Evolutionary conservation across 1,284 basidiomycete species (phyloP), one percentile per base, ranked within the genome.

Genomic region (Apiotrichum sp.): DNA sequence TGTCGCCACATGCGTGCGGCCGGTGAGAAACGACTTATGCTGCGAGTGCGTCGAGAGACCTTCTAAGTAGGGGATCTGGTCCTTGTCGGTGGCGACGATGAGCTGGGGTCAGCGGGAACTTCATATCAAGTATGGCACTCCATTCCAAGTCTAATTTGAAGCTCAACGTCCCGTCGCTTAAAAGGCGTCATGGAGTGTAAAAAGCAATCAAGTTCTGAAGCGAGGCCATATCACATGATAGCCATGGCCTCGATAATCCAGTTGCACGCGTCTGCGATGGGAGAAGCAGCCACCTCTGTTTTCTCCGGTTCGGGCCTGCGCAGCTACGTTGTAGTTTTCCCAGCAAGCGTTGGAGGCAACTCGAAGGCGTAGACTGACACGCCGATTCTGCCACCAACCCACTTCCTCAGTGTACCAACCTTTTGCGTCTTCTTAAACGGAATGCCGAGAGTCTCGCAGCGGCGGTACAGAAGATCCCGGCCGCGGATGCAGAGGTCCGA

Each of bases 401-500:
- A 29, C 29, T 29, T 29, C 29, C 29, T 3, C 3, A 22, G 22
- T 29, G 3, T 29, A 52, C 63, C 11, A 33, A 80, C 79, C 67
- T 98, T 98, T 38, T 92, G 89, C 0, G 85, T 84, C 72, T 87
- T 87, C 48, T 81, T 80, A 71, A 84, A 79, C 0, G 86, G 85
- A 40, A 98, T 83, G 34, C 79, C 78, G 57, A 86, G 74, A n/a
- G 75, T 65, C 47, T 80, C 65, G 74, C 92, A 96, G 44, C 85
- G 83, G 34, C 85, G 78, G 71, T 98, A 98, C 60, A 98, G 81
- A 60, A 97, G 77, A 50, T 88, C 81, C 32, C 93, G 81, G 1
- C 95, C 96, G 41, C 89, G 84, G 36, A 97, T 80, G 71, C 93
- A 98, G 14, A 97, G 79, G 10, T 78, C 80, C 3, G 90, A 93